Conservation (phyloP, 257 asterid genomes). For the Leonotis leonurus region DNA sequence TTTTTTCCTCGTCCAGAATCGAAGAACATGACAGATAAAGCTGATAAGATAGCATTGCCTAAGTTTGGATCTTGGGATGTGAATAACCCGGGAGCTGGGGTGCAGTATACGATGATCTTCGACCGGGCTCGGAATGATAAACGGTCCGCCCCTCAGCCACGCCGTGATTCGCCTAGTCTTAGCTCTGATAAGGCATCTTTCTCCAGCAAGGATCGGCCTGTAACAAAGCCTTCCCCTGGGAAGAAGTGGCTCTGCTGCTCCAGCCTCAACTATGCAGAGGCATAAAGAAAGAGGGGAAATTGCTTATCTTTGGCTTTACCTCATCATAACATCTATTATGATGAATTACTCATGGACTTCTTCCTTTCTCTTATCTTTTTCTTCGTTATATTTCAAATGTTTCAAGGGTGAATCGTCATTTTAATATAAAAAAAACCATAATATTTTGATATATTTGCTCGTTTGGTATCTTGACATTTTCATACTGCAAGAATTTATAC, state of each 20-base stretch:
- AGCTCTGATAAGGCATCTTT: conserved; percentile 8
- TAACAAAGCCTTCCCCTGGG: conserved; percentile 7
- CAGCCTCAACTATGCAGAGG: conserved; percentile 21
- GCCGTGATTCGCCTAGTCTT: conserved; percentile 20
- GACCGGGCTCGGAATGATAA: conserved; percentile 38
- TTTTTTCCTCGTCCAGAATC: not conserved
- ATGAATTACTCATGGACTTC: not conserved
- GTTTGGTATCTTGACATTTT: not conserved
- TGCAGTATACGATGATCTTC: conserved; percentile 37
- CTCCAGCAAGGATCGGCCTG: conserved; percentile 1
- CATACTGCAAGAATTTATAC: too few species aligned
- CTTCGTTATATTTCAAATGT: not conserved
- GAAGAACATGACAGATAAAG: conserved; percentile 27
- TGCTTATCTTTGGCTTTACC: not conserved
- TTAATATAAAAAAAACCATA: conserved; percentile 5
- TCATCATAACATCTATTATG: not conserved
- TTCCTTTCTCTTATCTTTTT: not conserved
- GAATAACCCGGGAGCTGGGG: conserved; percentile 36
- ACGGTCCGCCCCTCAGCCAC: conserved; percentile 15
- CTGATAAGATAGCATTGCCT: conserved; percentile 27
- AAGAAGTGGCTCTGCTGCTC: conserved; percentile 44
- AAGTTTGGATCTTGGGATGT: conserved; percentile 54
- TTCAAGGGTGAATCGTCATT: not conserved
- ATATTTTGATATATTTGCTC: not conserved
- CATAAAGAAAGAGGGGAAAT: not conserved